phyloP scores from a whole-genome alignment of 371 early-diverging fungal species.

The Mucor indicus region DNA sequence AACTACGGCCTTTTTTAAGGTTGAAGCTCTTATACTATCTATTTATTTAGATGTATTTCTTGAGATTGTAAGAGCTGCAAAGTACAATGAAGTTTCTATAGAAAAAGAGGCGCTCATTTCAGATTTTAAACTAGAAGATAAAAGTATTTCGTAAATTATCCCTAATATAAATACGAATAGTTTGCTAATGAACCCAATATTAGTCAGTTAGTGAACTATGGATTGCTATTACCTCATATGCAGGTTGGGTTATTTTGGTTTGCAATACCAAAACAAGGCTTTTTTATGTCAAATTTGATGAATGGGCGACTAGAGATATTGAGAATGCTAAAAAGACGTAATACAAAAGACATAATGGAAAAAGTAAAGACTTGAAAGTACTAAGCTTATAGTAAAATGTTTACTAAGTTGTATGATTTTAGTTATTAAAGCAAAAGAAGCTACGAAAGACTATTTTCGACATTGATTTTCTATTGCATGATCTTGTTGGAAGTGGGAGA shows the following conservation, averaged over 20 bases:
- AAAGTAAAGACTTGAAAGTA: conserved; percentile 3
- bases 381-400: neutral
- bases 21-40: no score
- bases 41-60: conserved; percentile 11
- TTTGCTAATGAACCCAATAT: neutral
- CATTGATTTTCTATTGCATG: conserved; percentile 22
- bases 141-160: conserved; percentile 4
- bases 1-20: no score
- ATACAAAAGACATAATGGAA: conserved; percentile 23
- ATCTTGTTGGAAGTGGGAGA: conserved; percentile 25
- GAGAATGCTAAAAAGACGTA: conserved; percentile 15
- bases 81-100: conserved; percentile 7
- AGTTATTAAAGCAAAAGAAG: conserved; percentile 20
- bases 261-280: conserved; percentile 17
- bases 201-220: conserved; percentile 15
- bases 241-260: conserved; percentile 17
- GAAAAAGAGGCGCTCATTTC: neutral
- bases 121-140: conserved; percentile 2
- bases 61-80: neutral
- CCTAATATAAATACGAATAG: neutral
- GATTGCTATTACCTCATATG: conserved; percentile 16
- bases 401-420: neutral
- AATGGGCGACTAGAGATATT: conserved; percentile 16
- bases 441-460: conserved; percentile 13
- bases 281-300: conserved; percentile 17